Evolutionary conservation across 306 rosid genomes (phyloP).

Genomic region (Gillenia trifoliata): DNA sequence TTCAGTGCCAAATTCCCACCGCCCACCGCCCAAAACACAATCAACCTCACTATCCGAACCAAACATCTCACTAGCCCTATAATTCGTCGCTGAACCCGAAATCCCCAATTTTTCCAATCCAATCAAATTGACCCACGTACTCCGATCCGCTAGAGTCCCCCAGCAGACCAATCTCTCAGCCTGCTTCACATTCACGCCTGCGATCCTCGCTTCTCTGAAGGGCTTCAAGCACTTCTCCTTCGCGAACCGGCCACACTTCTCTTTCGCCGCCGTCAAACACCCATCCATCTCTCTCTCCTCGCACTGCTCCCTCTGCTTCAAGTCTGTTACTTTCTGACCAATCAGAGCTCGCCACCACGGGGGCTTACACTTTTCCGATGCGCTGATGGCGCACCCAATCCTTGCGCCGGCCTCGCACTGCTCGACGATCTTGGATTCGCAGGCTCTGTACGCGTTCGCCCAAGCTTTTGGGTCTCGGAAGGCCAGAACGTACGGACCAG

Average conservation of each 20-base stretch:
- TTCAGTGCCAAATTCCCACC: constrained; percentile 8
- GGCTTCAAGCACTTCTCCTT: constrained; percentile 57
- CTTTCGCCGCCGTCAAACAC: constrained; percentile 40
- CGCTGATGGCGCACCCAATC: constrained; percentile 47
- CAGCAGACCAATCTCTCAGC: constrained; percentile 36
- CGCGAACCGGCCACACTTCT: constrained; percentile 47
- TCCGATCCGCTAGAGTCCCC: constrained; percentile 32
- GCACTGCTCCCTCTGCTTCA: constrained; percentile 58
- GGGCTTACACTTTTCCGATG: constrained; percentile 51
- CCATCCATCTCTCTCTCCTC: constrained; percentile 53
- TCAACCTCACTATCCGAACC: constrained; percentile 29
- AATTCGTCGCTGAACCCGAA: constrained; percentile 25
- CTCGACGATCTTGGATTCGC: constrained; percentile 49
- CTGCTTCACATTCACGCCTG: constrained; percentile 29
- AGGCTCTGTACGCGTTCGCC: constrained; percentile 44
- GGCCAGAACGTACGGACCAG: constrained; percentile 56
- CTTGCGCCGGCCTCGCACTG: constrained; percentile 80
- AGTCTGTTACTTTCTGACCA: constrained; percentile 34
- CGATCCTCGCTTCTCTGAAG: constrained; percentile 62
- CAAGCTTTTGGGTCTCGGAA: constrained; percentile 66
- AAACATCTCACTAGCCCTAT: constrained; percentile 47
- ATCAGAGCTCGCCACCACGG: constrained; percentile 70
- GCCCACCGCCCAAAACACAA: constrained; percentile 21
- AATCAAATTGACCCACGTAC: constrained; percentile 18
- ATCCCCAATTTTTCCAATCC: constrained; percentile 18